Evolutionary conservation across 441 rosid species (phyloP).

Genomic region (Oxalis stricta): DNA sequence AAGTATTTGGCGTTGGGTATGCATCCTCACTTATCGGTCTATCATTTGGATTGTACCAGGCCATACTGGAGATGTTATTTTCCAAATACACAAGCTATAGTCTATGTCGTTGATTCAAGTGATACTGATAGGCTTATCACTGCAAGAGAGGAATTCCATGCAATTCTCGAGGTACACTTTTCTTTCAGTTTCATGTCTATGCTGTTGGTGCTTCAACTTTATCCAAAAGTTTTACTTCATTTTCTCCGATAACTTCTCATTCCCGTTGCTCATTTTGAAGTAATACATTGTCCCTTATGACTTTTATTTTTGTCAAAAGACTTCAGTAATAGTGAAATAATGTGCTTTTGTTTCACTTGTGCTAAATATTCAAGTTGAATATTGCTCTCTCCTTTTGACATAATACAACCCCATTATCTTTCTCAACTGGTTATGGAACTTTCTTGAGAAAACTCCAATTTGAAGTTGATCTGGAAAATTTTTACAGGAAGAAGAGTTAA

Average conservation of each 20-base stretch:
- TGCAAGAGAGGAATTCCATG: slow-evolving; percentile 90
- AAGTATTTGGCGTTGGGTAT: not conserved
- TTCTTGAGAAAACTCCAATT: not conserved
- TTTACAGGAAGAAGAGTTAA: slow-evolving; percentile 74
- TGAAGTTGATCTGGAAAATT: not conserved
- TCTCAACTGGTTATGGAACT: not conserved
- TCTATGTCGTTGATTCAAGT: slow-evolving; percentile 88
- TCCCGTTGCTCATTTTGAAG: too few relatives aligned
- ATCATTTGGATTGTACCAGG: slow-evolving; percentile 23
- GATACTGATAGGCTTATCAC: slow-evolving; percentile 78
- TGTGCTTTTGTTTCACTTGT: too few relatives aligned
- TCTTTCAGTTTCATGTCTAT: too few relatives aligned
- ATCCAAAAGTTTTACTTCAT: too few relatives aligned
- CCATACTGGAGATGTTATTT: slow-evolving; percentile 98
- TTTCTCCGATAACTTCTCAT: too few relatives aligned
- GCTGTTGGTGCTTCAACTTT: too few relatives aligned
- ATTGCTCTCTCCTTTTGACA: not conserved
- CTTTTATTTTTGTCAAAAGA: too few relatives aligned
- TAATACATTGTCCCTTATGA: too few relatives aligned
- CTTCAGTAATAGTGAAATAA: too few relatives aligned
- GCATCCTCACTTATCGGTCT: not conserved
- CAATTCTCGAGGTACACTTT: slow-evolving; percentile 65
- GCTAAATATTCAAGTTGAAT: not conserved
- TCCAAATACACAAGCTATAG: slow-evolving; percentile 90
- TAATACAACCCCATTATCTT: not conserved